phyloP scores from a whole-genome alignment of 768 basidiomycete species.

The Russula foetens region DNA sequence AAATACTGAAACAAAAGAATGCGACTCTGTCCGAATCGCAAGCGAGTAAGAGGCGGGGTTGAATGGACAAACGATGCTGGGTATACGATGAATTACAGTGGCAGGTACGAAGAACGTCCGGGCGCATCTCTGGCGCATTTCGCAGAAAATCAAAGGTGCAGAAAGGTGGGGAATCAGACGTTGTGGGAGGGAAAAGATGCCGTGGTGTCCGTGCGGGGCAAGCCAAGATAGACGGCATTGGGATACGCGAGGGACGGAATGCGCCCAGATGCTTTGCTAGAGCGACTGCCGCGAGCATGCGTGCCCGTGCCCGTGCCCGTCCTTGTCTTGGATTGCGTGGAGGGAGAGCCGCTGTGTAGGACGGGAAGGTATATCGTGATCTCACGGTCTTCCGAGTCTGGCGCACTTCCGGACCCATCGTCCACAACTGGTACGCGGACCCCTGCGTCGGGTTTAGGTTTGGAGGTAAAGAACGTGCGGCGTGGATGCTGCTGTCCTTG shows the following conservation, averaged over 20 bases:
- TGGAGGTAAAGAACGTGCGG: too few species aligned
- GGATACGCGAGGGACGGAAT: background rate
- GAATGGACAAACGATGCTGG: background rate
- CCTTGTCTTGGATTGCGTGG: background rate
- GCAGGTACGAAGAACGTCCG: too few species aligned
- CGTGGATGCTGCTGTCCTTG: background rate
- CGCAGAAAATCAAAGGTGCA: background rate
- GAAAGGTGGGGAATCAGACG: background rate
- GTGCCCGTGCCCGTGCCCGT: background rate
- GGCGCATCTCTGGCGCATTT: too few species aligned
- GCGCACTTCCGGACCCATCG: too few species aligned
- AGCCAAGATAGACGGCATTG: background rate
- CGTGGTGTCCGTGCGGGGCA: background rate
- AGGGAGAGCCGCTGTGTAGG: background rate
- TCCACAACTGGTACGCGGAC: too few species aligned
- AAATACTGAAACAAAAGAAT: background rate
- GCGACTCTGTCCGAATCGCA: background rate
- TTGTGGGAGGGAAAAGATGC: background rate
- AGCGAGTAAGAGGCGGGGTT: background rate
- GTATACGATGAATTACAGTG: too few species aligned
- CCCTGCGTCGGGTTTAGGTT: too few species aligned
- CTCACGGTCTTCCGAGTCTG: background rate
- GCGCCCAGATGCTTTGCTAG: too few species aligned
- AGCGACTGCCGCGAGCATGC: too few species aligned
- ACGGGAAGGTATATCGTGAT: background rate